Evolutionary conservation across 2,329 filamentous ascomycete genomes (phyloP), one percentile per base, ranked within the genome.

Genomic region (Aspergillus ustus): DNA sequence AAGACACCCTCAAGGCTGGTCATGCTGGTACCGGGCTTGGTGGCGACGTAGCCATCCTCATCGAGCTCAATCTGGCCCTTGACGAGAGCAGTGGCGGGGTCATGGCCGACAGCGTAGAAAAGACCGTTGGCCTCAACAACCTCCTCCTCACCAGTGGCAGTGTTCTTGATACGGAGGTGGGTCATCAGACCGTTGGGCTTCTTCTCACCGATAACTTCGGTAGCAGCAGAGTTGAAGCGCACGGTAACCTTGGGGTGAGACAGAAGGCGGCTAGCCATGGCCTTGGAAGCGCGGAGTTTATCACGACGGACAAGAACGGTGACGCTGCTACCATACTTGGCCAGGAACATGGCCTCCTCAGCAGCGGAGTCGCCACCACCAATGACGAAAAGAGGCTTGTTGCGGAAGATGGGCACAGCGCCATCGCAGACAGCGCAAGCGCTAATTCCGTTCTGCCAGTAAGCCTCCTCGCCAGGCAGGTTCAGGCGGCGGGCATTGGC

Each of bases 381-480:
- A 67, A 99, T 97, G 53, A 99, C 95, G 45, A 94, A 92, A 59
- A 99, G 84, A 8, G 91, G 94, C 85, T 97, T 96, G 80, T 97
- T 92, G 71, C 94, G 87, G 89, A 97, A 99, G 78, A 99, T 97
- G 63, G 95, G 95, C 51, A 98, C 90, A 53, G 93, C 95, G 66
- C 95, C 95, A 75, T 99, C 95, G 81, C 95, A 99, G 52, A 99
- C 95, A 37, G 95, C 95, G 80, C 95, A 99, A 53, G 95, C 95
- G 56, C 91, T 95, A 75, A 99, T 92, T 69, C 95, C 95, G 77
- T 91, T 95, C 77, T 97, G 93, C 96, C 96, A 99, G 86, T 93
- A 99, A 77, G 89, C 91, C 59, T 96, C 91, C 83, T 99, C 95
- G 58, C 95, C 96, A 13, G 88, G 83, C 51, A 99, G 86, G 76